phyloP scores from a whole-genome alignment of 768 basidiomycete genomes.

The Auricularia heimuer region DNA sequence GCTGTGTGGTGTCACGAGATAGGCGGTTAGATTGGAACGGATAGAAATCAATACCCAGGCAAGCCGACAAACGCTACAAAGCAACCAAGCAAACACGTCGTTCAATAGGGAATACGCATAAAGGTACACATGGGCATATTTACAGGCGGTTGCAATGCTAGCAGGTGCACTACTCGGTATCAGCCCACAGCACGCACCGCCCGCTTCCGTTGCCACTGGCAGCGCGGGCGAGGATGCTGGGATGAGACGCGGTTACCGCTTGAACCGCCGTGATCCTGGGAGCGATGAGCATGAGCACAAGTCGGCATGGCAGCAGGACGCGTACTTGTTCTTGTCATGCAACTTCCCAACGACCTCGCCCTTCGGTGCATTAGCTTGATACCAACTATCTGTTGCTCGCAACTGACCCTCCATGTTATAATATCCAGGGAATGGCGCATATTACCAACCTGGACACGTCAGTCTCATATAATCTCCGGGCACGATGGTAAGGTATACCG shows the following conservation, averaged over 20 bases:
- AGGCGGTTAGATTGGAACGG: no score
- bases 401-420: conserved; percentile 54
- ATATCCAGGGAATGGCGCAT: conserved; percentile 74
- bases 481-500: conserved; percentile 13
- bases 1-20: no score
- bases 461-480: conserved; percentile 2
- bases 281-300: background rate
- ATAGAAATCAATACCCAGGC: no score
- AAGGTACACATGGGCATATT: no score
- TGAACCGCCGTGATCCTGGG: conserved; percentile 69
- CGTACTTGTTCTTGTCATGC: conserved; percentile 46
- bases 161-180: background rate
- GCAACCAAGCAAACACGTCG: no score
- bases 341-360: conserved; percentile 62
- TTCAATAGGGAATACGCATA: no score
- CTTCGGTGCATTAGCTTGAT: conserved; percentile 22
- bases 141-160: no score
- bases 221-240: conserved; percentile 59
- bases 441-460: conserved; percentile 47
- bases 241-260: conserved; percentile 86
- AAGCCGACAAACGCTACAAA: no score
- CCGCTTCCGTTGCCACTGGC: conserved; percentile 74
- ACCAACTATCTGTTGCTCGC: background rate
- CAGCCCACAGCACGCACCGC: conserved; percentile 71
- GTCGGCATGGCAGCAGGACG: background rate